A percentile compares a stretch with the other conserved stretches of the same genome.
These are phyloP conservation scores for Aureobasidium sp. DNA, from an alignment of 2,329 filamentous ascomycete genomes.

Conservation along the genomic window DNA sequence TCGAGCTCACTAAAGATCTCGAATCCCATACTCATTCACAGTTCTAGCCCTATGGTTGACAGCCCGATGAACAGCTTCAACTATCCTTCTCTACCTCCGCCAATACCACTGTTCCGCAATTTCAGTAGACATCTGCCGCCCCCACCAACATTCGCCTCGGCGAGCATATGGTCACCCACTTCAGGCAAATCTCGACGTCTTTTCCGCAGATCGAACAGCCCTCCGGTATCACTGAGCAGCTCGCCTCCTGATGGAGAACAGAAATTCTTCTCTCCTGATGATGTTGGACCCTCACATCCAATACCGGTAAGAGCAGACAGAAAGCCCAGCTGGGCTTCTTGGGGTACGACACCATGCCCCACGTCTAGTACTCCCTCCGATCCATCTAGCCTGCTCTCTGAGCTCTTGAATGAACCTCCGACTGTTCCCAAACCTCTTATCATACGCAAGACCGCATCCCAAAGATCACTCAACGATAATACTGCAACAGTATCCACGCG, in stretches of 20 bases:
- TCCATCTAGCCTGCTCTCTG: not conserved
- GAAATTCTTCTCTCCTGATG: not conserved
- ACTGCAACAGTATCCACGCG: not conserved
- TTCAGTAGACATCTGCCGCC: slow-evolving; percentile 30
- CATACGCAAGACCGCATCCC: not conserved
- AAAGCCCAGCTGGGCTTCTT: not conserved
- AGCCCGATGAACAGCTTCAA: slow-evolving; percentile 4
- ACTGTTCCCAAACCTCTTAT: not conserved
- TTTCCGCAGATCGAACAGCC: not conserved
- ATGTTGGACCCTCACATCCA: not conserved
- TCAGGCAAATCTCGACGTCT: slow-evolving; percentile 5
- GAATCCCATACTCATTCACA: not conserved
- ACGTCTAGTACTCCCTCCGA: not conserved
- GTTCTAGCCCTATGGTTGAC: not conserved
- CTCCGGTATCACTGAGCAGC: not conserved
- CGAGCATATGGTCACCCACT: slow-evolving; percentile 14
- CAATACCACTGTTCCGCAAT: slow-evolving; percentile 20
- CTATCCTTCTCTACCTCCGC: not conserved
- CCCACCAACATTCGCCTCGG: slow-evolving; percentile 8
- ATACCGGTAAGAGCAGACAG: not conserved
- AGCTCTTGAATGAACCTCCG: not conserved
- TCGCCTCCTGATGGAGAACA: not conserved
- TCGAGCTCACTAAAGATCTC: slow-evolving; percentile 1
- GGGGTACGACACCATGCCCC: not conserved
- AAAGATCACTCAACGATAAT: not conserved